Evolutionary conservation across 1,139 yeast species (phyloP).

Genomic region (Candida sp.): DNA sequence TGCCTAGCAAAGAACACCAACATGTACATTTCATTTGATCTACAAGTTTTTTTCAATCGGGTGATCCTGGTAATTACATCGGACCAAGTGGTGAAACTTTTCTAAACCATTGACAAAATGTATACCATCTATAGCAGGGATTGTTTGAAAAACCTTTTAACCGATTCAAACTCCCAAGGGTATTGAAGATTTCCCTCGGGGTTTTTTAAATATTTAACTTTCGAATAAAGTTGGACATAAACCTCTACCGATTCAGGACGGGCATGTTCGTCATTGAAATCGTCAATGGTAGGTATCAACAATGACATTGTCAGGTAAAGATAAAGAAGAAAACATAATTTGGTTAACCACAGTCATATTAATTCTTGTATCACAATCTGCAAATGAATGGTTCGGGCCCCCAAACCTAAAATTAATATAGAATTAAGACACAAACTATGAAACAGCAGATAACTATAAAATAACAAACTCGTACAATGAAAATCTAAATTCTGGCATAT

Average conservation of each 20-base stretch:
- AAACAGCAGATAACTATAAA: background rate
- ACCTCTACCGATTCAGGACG: constrained; percentile 8
- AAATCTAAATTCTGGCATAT: background rate
- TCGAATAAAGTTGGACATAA: constrained; percentile 8
- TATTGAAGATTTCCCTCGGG: constrained; percentile 14
- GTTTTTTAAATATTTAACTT: constrained; percentile 11
- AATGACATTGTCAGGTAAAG: constrained; percentile 18
- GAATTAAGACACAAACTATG: background rate
- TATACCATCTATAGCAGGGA: constrained; percentile 45
- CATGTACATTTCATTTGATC: constrained; percentile 45
- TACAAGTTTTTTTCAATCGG: constrained; percentile 33
- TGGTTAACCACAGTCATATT: too few relatives aligned
- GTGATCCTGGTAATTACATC: constrained; percentile 32
- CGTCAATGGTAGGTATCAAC: constrained; percentile 31
- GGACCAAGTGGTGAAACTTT: constrained; percentile 50
- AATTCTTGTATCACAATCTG: background rate
- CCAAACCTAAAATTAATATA: background rate
- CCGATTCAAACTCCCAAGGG: constrained; percentile 48
- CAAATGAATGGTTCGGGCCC: background rate
- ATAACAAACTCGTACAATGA: background rate
- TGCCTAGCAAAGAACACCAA: constrained; percentile 67
- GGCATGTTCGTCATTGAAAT: constrained; percentile 36
- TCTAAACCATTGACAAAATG: constrained; percentile 44
- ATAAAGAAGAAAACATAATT: background rate
- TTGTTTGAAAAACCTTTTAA: constrained; percentile 55